These are phyloP conservation scores for Passiflora organensis DNA, from an alignment of 345 rosid species.

Conservation along the genomic window DNA sequence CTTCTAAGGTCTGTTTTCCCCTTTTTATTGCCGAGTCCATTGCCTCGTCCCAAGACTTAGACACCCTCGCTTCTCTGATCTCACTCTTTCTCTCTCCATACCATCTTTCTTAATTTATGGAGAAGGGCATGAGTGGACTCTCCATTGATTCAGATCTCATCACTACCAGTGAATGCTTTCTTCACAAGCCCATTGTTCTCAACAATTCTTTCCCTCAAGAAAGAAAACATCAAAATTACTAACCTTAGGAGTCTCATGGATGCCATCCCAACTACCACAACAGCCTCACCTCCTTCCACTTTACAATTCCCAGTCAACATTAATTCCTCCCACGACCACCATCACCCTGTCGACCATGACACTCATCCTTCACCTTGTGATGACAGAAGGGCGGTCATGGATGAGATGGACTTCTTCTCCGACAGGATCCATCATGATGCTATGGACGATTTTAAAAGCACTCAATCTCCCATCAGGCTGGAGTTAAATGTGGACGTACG, in stretches of 20 bases:
- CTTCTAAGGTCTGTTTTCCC: constrained; percentile 32
- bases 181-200: constrained; percentile 37
- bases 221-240: too few relatives aligned
- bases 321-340: constrained; percentile 4
- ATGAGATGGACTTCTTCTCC: constrained; percentile 58
- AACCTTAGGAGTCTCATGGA: constrained; percentile 3
- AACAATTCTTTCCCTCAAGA: constrained; percentile 44
- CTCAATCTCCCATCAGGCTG: constrained; percentile 15
- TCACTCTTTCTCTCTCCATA: constrained; percentile 18
- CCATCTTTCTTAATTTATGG: constrained; percentile 42
- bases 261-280: not conserved
- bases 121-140: constrained; percentile 45
- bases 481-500: constrained; percentile 45
- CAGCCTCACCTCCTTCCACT: constrained; percentile 28
- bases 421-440: constrained; percentile 13
- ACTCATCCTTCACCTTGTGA: not conserved
- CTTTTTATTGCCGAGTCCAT: constrained; percentile 68
- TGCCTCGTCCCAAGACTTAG: constrained; percentile 40
- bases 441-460: constrained; percentile 3
- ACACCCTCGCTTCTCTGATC: not conserved
- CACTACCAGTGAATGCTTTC: constrained; percentile 16
- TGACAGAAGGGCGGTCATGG: constrained; percentile 12
- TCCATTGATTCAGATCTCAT: constrained; percentile 54
- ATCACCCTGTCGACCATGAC: too few relatives aligned
- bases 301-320: constrained; percentile 44